Evolutionary conservation across 2,329 filamentous ascomycete species (phyloP).

Genomic region (Cercospora canescens): DNA sequence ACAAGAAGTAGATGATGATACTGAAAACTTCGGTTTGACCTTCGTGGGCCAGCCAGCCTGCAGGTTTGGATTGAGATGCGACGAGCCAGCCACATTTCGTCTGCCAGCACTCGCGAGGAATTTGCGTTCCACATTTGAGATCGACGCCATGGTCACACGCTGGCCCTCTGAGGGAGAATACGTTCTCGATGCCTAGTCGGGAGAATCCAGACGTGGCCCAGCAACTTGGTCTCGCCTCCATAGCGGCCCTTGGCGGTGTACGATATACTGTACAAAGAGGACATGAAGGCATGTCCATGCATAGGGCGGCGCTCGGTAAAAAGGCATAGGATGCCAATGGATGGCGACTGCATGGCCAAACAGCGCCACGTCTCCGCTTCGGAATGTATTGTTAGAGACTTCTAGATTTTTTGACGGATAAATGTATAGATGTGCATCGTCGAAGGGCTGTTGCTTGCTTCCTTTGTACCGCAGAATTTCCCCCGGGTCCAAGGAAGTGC

Average conservation of each 20-base stretch:
- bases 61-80: not conserved
- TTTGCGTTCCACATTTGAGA: not conserved
- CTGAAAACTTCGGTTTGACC: not conserved
- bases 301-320: not conserved
- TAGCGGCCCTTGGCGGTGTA: not conserved
- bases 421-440: not conserved
- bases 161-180: not conserved
- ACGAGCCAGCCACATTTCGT: not conserved
- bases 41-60: not conserved
- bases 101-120: not conserved
- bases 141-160: not conserved
- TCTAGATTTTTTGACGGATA: not conserved
- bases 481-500: too few relatives aligned
- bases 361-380: slow-evolving; percentile 13
- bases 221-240: not conserved
- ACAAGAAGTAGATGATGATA: slow-evolving; percentile 54
- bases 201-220: not conserved
- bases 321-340: not conserved
- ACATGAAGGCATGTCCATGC: not conserved
- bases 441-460: not conserved
- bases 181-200: too few relatives aligned
- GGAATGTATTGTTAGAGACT: slow-evolving; percentile 4
- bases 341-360: not conserved
- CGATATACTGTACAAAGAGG: not conserved
- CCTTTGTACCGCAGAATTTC: not conserved